These are phyloP conservation scores for Kwoniella bestiolae DNA, from an alignment of 768 basidiomycete genomes.

Conservation along the genomic window DNA sequence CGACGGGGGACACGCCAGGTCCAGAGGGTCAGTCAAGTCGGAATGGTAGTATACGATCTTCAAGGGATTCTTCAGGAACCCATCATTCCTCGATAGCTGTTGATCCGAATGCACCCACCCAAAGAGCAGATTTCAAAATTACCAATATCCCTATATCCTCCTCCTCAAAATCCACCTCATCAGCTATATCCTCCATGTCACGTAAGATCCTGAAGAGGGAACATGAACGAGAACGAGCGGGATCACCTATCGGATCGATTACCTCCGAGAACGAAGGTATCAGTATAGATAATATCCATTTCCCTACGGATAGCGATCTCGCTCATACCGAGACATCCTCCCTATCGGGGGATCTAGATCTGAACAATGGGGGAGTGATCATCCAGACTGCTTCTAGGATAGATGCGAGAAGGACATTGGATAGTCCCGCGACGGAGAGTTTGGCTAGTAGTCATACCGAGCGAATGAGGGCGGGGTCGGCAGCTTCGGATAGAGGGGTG, in stretches of 20 bases:
- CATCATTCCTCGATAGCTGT: constrained; percentile 11
- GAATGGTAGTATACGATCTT: constrained; percentile 14
- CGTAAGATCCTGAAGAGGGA: background rate
- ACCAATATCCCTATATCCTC: constrained; percentile 18
- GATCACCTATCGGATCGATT: constrained; percentile 13
- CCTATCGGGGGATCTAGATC: constrained; percentile 12
- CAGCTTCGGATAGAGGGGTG: too few relatives aligned
- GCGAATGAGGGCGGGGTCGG: too few relatives aligned
- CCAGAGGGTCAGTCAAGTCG: too few relatives aligned
- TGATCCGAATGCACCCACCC: constrained; percentile 26
- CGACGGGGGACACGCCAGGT: constrained; percentile 22
- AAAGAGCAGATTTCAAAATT: constrained; percentile 33
- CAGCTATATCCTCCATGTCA: background rate
- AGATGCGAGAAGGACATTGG: constrained; percentile 42
- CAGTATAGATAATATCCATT: constrained; percentile 48
- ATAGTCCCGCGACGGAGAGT: constrained; percentile 30
- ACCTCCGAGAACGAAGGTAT: constrained; percentile 20
- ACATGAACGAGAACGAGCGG: background rate
- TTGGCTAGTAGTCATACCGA: constrained; percentile 27
- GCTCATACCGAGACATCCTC: constrained; percentile 37
- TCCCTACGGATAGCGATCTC: constrained; percentile 49
- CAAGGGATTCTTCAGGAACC: constrained; percentile 10
- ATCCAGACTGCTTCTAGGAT: constrained; percentile 43
- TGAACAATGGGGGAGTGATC: constrained; percentile 29
- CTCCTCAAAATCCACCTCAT: constrained; percentile 16